phyloP scores from a whole-genome alignment of 768 basidiomycete genomes.

The Tulasnella sp. region DNA sequence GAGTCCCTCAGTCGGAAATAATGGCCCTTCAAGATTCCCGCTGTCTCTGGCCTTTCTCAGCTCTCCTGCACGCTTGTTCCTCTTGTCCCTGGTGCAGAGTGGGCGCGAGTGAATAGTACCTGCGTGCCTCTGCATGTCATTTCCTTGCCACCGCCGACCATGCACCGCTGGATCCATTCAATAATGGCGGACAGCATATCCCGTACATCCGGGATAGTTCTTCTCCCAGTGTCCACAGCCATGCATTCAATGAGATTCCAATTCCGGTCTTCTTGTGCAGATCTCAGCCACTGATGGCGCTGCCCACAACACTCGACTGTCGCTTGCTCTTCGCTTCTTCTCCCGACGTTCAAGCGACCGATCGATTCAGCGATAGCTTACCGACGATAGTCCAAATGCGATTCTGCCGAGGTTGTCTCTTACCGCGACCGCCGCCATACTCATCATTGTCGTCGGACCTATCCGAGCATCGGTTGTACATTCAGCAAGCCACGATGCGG shows the following conservation, averaged over 20 bases:
- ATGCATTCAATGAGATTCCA: background rate
- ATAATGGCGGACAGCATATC: background rate
- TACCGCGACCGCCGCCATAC: background rate
- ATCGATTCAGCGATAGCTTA: background rate
- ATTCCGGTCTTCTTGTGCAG: background rate
- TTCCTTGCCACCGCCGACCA: background rate
- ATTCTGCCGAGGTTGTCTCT: background rate
- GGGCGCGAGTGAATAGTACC: background rate
- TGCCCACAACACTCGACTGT: background rate
- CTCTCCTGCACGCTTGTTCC: background rate
- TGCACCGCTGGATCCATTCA: background rate
- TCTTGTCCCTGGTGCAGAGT: background rate
- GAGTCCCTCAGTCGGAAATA: background rate
- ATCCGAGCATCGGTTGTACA: background rate
- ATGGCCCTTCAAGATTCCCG: background rate
- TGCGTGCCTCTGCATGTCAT: background rate
- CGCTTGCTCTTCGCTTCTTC: background rate
- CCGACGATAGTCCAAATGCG: background rate
- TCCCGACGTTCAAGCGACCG: constrained; percentile 2
- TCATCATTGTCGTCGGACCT: background rate
- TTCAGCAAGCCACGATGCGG: background rate
- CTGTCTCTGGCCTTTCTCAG: background rate
- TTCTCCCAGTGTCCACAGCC: background rate
- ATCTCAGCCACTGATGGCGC: background rate
- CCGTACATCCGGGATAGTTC: background rate